Evolutionary conservation across 1,284 basidiomycete species (phyloP).

Genomic region (Ustilago tritici): DNA sequence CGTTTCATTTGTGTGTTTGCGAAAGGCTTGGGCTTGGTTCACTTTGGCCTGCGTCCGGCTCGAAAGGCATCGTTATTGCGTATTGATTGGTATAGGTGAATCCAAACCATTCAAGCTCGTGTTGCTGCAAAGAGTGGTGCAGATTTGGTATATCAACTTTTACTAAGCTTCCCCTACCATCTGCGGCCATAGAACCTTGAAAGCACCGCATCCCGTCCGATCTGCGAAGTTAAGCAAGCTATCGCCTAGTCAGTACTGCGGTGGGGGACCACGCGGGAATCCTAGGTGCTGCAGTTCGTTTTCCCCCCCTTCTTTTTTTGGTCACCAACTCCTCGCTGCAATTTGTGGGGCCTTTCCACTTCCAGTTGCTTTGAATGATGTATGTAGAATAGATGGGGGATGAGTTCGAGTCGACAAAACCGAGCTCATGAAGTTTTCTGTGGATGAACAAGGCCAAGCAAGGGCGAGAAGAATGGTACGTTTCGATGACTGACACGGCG

Average conservation of each 20-base stretch:
- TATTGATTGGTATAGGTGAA: too few species aligned
- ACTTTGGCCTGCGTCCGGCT: too few species aligned
- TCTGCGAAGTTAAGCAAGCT: conserved; percentile 83
- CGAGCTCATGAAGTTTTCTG: not conserved
- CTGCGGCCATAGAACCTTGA: conserved; percentile 82
- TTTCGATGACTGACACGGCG: conserved; percentile 8
- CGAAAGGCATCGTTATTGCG: too few species aligned
- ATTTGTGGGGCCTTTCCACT: too few species aligned
- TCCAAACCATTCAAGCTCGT: too few species aligned
- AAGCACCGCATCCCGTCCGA: conserved; percentile 84
- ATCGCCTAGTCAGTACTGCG: conserved; percentile 84
- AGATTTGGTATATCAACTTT: too few species aligned
- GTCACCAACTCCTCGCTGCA: too few species aligned
- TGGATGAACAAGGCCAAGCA: not conserved
- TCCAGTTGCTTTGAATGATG: too few species aligned
- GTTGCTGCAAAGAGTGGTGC: too few species aligned
- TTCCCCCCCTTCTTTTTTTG: not conserved
- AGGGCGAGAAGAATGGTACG: not conserved
- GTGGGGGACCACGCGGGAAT: conserved; percentile 86
- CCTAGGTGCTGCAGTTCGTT: conserved; percentile 81
- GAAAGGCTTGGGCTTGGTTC: not conserved
- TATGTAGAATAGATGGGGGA: too few species aligned
- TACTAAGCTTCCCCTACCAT: conserved; percentile 63
- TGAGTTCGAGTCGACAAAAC: too few species aligned
- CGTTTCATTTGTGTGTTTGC: not conserved